These are phyloP conservation scores for Astraeus odoratus DNA, from an alignment of 768 basidiomycete species.

Conservation along the genomic window DNA sequence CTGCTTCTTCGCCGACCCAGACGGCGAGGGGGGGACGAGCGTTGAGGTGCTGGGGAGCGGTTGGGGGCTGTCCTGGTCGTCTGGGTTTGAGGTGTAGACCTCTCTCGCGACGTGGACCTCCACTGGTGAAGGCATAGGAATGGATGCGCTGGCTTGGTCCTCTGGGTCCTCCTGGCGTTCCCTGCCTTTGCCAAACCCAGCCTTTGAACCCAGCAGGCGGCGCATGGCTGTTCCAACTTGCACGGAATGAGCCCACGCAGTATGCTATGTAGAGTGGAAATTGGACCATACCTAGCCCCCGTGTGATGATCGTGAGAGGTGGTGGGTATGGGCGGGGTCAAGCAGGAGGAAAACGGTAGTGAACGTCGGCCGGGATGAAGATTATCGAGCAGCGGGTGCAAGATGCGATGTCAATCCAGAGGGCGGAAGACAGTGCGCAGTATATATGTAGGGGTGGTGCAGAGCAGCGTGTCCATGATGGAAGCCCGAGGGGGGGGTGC, in stretches of 20 bases:
- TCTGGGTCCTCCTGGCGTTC: slow-evolving; percentile 13
- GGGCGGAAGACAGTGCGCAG: not conserved
- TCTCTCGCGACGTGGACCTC: slow-evolving; percentile 26
- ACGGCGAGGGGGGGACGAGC: slow-evolving; percentile 11
- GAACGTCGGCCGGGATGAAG: slow-evolving; percentile 2
- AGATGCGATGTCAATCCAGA: not conserved
- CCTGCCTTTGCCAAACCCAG: slow-evolving; percentile 19
- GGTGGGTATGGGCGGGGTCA: too few relatives aligned
- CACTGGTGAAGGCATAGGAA: slow-evolving; percentile 5
- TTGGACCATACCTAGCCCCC: slow-evolving; percentile 8
- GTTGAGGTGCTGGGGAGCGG: slow-evolving; percentile 16
- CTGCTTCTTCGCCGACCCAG: slow-evolving; percentile 14
- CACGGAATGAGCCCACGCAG: slow-evolving; percentile 8
- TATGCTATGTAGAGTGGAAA: slow-evolving; percentile 11
- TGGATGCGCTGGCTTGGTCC: slow-evolving; percentile 1
- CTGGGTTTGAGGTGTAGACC: slow-evolving; percentile 16
- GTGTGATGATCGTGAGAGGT: slow-evolving; percentile 13
- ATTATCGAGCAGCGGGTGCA: not conserved
- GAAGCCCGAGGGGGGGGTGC: slow-evolving; percentile 6
- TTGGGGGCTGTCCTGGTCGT: slow-evolving; percentile 9
- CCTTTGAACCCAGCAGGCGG: slow-evolving; percentile 25
- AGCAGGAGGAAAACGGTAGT: slow-evolving; percentile 1
- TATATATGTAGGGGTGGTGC: not conserved
- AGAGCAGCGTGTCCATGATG: slow-evolving; percentile 11
- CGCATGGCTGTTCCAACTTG: slow-evolving; percentile 26